phyloP scores from a whole-genome alignment of 2,329 filamentous ascomycete species.

The Penicillium rolfsii region DNA sequence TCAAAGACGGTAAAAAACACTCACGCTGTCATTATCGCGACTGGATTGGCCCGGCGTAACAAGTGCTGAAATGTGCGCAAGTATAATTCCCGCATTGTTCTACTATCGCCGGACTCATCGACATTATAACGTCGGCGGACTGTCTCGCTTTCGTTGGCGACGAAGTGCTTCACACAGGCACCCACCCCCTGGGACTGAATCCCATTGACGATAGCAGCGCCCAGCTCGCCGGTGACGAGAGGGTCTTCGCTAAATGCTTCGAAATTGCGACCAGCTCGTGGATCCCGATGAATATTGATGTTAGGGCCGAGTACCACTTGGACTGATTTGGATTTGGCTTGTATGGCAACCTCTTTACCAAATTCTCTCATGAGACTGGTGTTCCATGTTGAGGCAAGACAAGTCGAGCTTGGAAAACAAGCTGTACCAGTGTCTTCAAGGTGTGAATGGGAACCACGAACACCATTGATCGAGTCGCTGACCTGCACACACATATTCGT shows the following conservation, averaged over 20 bases:
- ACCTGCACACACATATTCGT: neutral
- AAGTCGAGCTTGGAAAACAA: neutral
- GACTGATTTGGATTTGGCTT: neutral
- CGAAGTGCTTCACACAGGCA: slow-evolving; percentile 25
- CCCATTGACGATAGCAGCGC: slow-evolving; percentile 16
- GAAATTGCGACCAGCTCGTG: slow-evolving; percentile 16
- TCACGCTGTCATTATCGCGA: slow-evolving; percentile 14
- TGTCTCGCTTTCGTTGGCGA: slow-evolving; percentile 22
- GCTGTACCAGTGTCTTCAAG: neutral
- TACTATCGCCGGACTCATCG: slow-evolving; percentile 4
- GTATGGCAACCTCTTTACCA: neutral
- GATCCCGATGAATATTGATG: neutral
- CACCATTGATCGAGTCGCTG: neutral
- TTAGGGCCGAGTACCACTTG: neutral
- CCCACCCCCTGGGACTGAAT: slow-evolving; percentile 41
- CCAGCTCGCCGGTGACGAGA: slow-evolving; percentile 19
- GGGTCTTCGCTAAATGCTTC: slow-evolving; percentile 27
- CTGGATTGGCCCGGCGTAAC: slow-evolving; percentile 8
- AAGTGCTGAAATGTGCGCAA: slow-evolving; percentile 33
- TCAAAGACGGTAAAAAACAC: neutral
- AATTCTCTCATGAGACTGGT: neutral
- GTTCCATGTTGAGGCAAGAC: neutral
- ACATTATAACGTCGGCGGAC: slow-evolving; percentile 14
- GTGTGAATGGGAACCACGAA: neutral
- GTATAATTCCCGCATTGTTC: slow-evolving; percentile 26